A percentile compares a stretch with the other conserved stretches of the same genome.
phyloP scores from a whole-genome alignment of 2,329 filamentous ascomycete species.

The Emericellopsis atlantica region DNA sequence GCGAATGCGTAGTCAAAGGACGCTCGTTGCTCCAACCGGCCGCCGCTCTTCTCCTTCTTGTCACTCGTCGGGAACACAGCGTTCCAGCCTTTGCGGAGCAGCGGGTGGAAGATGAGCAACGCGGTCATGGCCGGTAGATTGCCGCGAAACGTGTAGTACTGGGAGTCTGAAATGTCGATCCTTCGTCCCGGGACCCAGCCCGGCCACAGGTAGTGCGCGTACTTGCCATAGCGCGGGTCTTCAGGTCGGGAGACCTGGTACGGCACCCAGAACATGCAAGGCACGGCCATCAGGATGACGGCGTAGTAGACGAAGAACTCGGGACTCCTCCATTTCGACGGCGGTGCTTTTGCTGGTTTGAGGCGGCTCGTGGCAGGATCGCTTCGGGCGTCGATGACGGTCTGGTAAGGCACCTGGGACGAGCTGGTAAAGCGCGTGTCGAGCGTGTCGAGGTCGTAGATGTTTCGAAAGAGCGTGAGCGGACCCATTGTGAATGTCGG shows the following conservation, averaged over 20 bases:
- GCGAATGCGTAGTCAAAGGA: conserved; percentile 79
- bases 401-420: conserved; percentile 53
- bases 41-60: conserved; percentile 27
- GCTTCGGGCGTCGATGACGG: conserved; percentile 36
- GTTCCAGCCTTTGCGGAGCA: conserved; percentile 65
- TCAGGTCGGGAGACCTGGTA: conserved; percentile 73
- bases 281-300: conserved; percentile 53
- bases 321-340: conserved; percentile 70
- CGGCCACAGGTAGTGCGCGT: conserved; percentile 53
- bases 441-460: conserved; percentile 54
- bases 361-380: conserved; percentile 23
- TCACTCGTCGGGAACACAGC: conserved; percentile 26
- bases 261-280: conserved; percentile 83
- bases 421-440: conserved; percentile 55
- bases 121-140: conserved; percentile 73
- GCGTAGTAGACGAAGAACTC: conserved; percentile 80
- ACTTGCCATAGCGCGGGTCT: conserved; percentile 71
- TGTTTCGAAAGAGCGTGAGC: conserved; percentile 29
- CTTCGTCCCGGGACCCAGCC: conserved; percentile 91
- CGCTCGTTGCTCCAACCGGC: conserved; percentile 54
- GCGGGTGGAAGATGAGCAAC: conserved; percentile 66
- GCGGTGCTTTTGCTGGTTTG: conserved; percentile 24
- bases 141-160: conserved; percentile 73
- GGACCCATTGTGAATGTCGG: conserved; percentile 24
- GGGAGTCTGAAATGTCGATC: conserved; percentile 82